These are phyloP conservation scores for Tulasnella sp. DNA, from an alignment of 768 basidiomycete genomes.

Conservation along the genomic window DNA sequence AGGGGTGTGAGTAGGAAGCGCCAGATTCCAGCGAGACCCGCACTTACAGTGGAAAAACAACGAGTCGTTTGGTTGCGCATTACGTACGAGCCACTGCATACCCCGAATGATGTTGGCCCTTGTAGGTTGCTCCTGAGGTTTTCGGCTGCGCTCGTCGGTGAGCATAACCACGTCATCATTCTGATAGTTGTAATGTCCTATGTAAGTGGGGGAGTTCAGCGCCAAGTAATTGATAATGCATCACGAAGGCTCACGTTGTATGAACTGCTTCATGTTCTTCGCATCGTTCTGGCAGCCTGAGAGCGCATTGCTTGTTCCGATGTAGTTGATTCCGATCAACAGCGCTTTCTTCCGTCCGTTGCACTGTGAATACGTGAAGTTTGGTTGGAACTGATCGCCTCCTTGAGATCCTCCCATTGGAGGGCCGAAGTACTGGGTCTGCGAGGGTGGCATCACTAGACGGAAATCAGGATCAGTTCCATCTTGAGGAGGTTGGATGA, in stretches of 20 bases:
- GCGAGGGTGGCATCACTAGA: slow-evolving; percentile 27
- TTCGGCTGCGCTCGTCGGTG: slow-evolving; percentile 52
- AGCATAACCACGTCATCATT: slow-evolving; percentile 76
- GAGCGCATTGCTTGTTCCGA: slow-evolving; percentile 53
- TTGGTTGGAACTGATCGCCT: slow-evolving; percentile 39
- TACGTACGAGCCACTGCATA: slow-evolving; percentile 86
- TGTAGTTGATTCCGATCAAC: slow-evolving; percentile 83
- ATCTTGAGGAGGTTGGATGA: background rate
- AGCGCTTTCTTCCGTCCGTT: slow-evolving; percentile 81
- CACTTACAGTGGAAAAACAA: slow-evolving; percentile 76
- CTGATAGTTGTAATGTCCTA: slow-evolving; percentile 54
- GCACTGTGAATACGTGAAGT: slow-evolving; percentile 84
- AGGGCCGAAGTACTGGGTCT: slow-evolving; percentile 53
- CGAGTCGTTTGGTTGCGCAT: slow-evolving; percentile 70
- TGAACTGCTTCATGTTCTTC: slow-evolving; percentile 62
- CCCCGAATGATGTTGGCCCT: slow-evolving; percentile 71
- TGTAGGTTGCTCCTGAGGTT: slow-evolving; percentile 61
- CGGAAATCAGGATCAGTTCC: background rate
- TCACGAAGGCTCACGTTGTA: slow-evolving; percentile 29
- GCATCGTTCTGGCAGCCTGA: slow-evolving; percentile 90
- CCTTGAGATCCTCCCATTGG: slow-evolving; percentile 34
- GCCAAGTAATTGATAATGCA: background rate
- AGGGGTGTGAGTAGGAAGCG: background rate
- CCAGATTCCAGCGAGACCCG: background rate
- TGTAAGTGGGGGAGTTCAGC: slow-evolving; percentile 4